Base-by-base conservation (phyloP, 2,329 filamentous ascomycete species). In the Phyllosticta citribraziliensis region DNA sequence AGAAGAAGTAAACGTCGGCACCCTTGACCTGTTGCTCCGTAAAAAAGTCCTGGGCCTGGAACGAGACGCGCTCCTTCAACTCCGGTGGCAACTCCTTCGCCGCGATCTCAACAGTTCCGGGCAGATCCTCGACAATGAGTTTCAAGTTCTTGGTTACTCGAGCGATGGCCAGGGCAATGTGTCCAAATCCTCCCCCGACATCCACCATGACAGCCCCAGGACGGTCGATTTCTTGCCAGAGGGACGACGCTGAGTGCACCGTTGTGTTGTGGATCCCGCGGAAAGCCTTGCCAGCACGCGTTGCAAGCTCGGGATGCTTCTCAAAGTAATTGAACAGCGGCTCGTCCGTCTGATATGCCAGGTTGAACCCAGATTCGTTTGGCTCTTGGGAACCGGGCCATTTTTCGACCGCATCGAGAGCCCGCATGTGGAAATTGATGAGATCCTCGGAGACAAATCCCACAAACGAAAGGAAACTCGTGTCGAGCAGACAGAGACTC, bases 1-100 rank as follows among this genome's bases (percentile, higher is more conserved):
- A 80, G 70, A 85, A 79, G 65, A 81, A 77, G 70, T 84, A 85
- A 3, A 82, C 78, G 65, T 84, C 82, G 78, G 82, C 84, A 22
- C 58, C 59, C 55, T 78, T 72, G 14, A 82, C 74, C 0, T 79
- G 76, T 69, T 87, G 84, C 57, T 79, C 76, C 5, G 75, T 74
- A 68, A 85, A 84, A 67, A 87, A 84, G 66, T 85, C 80, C 67
- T 87, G 82, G 2, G 73, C 73, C 63, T 76, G 73, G 63, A 76
- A 76, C 6, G 64, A 66, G 51, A 74, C 68, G 55, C 71, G 70
- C 17, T 63, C 65, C 47, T 60, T 62, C 10, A 71, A 64, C 20
- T 65, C 63, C 4, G 10, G 24, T 10, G 60, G 62, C 50, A 25
- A 62, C 4, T 58, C 22, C 11, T 58, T 24, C 27, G n/a, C 27